Conservation (phyloP, 106 monocot species). For the Narthecium ossifragum region DNA sequence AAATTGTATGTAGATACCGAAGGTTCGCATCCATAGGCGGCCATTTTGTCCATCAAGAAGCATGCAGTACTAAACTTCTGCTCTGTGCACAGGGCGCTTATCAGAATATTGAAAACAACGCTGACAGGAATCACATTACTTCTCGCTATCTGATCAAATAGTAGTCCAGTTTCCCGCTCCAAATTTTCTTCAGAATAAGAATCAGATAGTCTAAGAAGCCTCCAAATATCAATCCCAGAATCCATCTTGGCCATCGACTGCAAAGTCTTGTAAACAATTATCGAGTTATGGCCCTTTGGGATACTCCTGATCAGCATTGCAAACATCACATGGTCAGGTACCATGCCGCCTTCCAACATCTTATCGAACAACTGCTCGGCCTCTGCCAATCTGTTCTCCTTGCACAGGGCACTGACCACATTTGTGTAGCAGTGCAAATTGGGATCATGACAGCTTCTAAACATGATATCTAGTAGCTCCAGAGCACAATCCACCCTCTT, state of each 20-base stretch:
- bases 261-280: constrained; percentile 22
- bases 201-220: constrained; percentile 7
- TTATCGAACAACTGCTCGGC: constrained; percentile 27
- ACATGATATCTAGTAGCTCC: constrained; percentile 23
- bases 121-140: constrained; percentile 24
- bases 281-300: constrained; percentile 4
- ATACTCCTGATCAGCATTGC: constrained; percentile 17
- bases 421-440: constrained; percentile 31
- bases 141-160: constrained; percentile 27
- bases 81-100: constrained; percentile 20
- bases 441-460: constrained; percentile 3
- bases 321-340: constrained; percentile 41
- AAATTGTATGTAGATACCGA: constrained; percentile 29
- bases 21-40: constrained; percentile 25
- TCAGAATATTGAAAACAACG: constrained; percentile 24
- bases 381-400: constrained; percentile 25
- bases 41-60: constrained; percentile 28
- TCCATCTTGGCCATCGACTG: constrained; percentile 25
- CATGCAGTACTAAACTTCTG: constrained; percentile 25
- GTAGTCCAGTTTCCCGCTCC: constrained; percentile 11
- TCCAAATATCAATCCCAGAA: constrained; percentile 4
- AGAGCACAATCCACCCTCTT: constrained; percentile 24
- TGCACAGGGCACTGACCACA: constrained; percentile 23
- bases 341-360: constrained; percentile 23
- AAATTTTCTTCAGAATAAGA: constrained; percentile 15